These are phyloP conservation scores for Lentinula lateritia DNA, from an alignment of 768 basidiomycete species.

Conservation along the genomic window DNA sequence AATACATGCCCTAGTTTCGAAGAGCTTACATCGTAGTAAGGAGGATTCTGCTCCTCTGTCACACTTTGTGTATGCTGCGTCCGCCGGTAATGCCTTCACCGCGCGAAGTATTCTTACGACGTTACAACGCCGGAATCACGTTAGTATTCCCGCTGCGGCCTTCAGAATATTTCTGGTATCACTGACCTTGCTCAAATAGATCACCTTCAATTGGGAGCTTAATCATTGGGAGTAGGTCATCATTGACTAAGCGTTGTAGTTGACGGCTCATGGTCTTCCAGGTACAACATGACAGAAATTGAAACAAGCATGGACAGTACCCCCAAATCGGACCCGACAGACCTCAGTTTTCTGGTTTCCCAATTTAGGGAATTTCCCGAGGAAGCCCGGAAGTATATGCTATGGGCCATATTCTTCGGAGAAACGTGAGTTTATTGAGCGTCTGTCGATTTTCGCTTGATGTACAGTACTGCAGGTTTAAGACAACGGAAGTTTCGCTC, in stretches of 20 bases:
- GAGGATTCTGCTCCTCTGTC: constrained; percentile 53
- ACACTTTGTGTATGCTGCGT: constrained; percentile 48
- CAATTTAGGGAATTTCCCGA: constrained; percentile 57
- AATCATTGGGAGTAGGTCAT: constrained; percentile 61
- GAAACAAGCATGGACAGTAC: constrained; percentile 49
- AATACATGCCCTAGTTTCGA: constrained; percentile 54
- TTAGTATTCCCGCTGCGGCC: constrained; percentile 23
- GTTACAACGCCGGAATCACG: constrained; percentile 58
- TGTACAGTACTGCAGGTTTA: constrained; percentile 41
- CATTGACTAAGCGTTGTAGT: background rate
- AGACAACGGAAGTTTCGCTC: constrained; percentile 64
- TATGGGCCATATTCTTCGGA: constrained; percentile 72
- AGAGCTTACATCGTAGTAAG: constrained; percentile 53
- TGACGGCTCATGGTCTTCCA: constrained; percentile 14
- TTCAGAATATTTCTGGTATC: background rate
- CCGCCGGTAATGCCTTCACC: constrained; percentile 68
- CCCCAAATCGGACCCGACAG: constrained; percentile 53
- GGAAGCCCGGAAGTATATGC: constrained; percentile 60
- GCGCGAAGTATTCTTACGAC: constrained; percentile 59
- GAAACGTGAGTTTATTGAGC: constrained; percentile 43
- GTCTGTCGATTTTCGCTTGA: background rate
- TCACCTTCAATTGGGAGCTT: constrained; percentile 57
- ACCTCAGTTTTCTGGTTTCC: constrained; percentile 54
- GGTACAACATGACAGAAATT: constrained; percentile 52
- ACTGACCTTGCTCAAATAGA: constrained; percentile 30